Evolutionary conservation across 257 asterid species (phyloP), one percentile per base, ranked within the genome.

Genomic region (Petrea volubilis): DNA sequence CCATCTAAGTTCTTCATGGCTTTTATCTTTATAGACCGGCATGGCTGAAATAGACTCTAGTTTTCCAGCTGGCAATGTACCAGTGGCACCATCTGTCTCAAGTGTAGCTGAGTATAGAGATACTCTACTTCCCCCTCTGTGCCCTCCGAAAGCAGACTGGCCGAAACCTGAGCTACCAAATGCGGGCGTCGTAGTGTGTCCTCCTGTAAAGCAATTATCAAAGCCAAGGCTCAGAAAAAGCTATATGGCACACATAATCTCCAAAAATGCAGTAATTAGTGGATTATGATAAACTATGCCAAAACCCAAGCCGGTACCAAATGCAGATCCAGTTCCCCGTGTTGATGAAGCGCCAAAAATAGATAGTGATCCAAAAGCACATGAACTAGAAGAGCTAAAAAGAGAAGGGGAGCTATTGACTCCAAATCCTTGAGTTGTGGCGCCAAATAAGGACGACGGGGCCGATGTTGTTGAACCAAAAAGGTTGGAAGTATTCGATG

Each of bases 1-100:
- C 80, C 89, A 85, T 81, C 92, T 82, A 70, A 90, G 87, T 79
- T 90, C 96, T 78, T 92, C 98, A 49, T 92, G 97, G 74, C 86
- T 90, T 79, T 92, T 88, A 20, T 83, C 86, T 78, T 81, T 68
- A 74, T 88, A 82, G 58, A 61, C 73, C 8, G 81, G 82, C 91
- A 90, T 92, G 80, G 88, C 92, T 25, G 96, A 86, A 68, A 90
- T 88, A 46, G 98, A 92, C 78, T 76, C 79, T n/a, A 86, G 67
- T 33, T 82, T 82, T 28, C 77, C 91, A 70, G 79, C 71, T 27
- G 83, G 77, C 74, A 63, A 71, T 55, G 84, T 59, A 75, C 85
- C 79, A 60, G 79, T 38, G 29, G 64, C 74, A 18, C 76, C 81
- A 64, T 74, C 88, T 24, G 81, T 63, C 68, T 83, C 96, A 53